Evolutionary conservation across 2,329 filamentous ascomycete genomes (phyloP), one percentile per base, ranked within the genome.

Genomic region (Claviceps purpurea): DNA sequence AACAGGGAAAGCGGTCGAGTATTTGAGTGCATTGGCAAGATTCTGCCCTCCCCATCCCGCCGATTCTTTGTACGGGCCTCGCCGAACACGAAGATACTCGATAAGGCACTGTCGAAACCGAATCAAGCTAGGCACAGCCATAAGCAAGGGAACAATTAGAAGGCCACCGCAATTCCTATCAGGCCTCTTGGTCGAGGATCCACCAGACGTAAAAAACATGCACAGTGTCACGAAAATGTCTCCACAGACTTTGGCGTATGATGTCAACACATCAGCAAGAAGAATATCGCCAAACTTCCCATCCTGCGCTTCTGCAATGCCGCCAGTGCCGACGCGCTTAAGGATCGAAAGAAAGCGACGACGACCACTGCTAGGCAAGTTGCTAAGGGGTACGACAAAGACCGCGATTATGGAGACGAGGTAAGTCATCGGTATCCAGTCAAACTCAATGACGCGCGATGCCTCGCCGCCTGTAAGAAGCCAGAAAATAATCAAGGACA

Each of bases 211-310:
- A 62, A 95, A 79, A 67, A 95, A 90, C 91, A 96, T 95, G 79
- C 89, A 97, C 30, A 89, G 69, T 47, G 83, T 83, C 52, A 97
- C 85, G 65, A 89, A 96, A 13, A 96, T 71, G 66, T 98, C 93
- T 24, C 84, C 91, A 30, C 95, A 75, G 34, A 96, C 86, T 67
- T 94, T 95, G 56, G 91, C 85, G 66, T 97, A 98, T 62, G 87
- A 94, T 43, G 93, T 98, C 60, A 97, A 71, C 52, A 89, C 91
- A 76, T 98, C 93, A 38, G 93, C 90, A 18, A 98, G 79, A 54
- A 98, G 71, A 50, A 97, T 85, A 64, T 98, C 93, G 52, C 89
- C 91, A 62, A 97, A 97, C 64, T 95, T 95, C 51, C 91, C 89
- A 67, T 96, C 87, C 59, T 87, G 80, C 1, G 87, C 74, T 67